Conservation (phyloP, 805 yeast genomes). For the Yarrowia sp. region DNA sequence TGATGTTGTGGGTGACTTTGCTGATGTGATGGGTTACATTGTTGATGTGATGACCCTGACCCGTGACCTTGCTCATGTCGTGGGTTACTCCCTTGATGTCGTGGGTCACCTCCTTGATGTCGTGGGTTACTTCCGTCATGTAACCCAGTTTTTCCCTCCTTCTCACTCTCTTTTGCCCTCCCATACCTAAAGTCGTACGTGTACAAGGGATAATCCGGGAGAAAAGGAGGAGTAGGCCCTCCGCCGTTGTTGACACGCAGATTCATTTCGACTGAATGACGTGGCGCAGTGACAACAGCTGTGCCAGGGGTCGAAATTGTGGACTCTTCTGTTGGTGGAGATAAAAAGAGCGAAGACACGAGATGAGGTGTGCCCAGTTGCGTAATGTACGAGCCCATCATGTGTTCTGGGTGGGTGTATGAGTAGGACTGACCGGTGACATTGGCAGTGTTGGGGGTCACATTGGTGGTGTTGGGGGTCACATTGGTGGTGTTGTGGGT, state of each 20-base stretch:
- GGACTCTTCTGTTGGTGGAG: constrained; percentile 19
- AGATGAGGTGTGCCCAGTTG: constrained; percentile 27
- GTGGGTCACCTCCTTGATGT: not conserved
- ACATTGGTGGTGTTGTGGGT: no score
- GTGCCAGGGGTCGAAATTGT: constrained; percentile 34
- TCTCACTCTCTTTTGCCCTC: not conserved
- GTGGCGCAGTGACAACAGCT: constrained; percentile 3
- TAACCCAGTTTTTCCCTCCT: no score
- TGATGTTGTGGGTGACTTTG: not conserved
- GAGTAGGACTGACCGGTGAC: not conserved
- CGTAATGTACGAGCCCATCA: constrained; percentile 28
- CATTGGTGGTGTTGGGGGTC: no score
- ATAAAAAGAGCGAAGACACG: constrained; percentile 18
- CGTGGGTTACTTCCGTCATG: not conserved
- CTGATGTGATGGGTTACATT: not conserved
- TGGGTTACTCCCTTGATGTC: no score
- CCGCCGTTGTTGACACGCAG: not conserved
- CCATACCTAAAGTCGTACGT: constrained; percentile 18
- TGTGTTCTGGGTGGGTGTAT: not conserved
- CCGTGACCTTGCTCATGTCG: not conserved
- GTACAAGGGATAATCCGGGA: constrained; percentile 21
- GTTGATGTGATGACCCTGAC: not conserved
- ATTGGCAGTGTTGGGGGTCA: no score
- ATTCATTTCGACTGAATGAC: constrained; percentile 14
- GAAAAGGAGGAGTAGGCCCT: constrained; percentile 15